Percentiles rank a stretch among this genome's conserved stretches.
These are phyloP conservation scores for Pilobolus umbonatus DNA, from an alignment of 192 early-diverging fungal genomes.

Conservation along the genomic window DNA sequence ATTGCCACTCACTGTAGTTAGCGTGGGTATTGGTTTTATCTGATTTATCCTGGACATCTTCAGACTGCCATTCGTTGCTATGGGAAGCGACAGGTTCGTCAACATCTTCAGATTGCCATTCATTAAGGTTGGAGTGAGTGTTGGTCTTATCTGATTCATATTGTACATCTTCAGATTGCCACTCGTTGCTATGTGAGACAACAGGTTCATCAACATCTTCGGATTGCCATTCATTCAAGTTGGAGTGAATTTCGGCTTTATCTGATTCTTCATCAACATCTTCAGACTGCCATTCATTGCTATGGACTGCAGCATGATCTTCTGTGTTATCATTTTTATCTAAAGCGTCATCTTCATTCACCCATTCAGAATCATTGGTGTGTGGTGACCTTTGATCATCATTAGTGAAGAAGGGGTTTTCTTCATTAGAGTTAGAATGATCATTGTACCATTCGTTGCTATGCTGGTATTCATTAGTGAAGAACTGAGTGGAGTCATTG, in stretches of 20 bases:
- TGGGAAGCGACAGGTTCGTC: neutral
- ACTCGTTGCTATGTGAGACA: neutral
- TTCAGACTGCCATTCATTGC: neutral
- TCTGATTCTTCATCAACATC: neutral
- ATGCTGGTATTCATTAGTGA: neutral
- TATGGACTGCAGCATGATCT: neutral
- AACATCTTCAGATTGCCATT: slow-evolving; percentile 1
- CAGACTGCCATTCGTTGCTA: neutral
- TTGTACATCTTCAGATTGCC: neutral
- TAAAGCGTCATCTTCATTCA: neutral
- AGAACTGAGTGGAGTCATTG: neutral
- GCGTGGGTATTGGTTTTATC: neutral
- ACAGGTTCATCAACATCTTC: slow-evolving; percentile 1
- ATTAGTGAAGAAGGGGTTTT: slow-evolving; percentile 3
- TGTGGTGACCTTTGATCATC: neutral
- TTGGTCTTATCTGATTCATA: too few relatives aligned
- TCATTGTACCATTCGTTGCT: too few relatives aligned
- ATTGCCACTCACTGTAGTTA: slow-evolving; percentile 3
- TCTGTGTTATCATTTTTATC: neutral
- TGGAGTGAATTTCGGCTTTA: too few relatives aligned
- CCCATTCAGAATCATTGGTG: slow-evolving; percentile 1
- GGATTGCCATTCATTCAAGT: neutral
- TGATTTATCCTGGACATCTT: slow-evolving; percentile 1
- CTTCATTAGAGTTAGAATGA: neutral
- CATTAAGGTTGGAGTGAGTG: neutral